Evolutionary conservation across 176 grass and related monocot genomes (phyloP).

Genomic region (Oryza glumipatula): DNA sequence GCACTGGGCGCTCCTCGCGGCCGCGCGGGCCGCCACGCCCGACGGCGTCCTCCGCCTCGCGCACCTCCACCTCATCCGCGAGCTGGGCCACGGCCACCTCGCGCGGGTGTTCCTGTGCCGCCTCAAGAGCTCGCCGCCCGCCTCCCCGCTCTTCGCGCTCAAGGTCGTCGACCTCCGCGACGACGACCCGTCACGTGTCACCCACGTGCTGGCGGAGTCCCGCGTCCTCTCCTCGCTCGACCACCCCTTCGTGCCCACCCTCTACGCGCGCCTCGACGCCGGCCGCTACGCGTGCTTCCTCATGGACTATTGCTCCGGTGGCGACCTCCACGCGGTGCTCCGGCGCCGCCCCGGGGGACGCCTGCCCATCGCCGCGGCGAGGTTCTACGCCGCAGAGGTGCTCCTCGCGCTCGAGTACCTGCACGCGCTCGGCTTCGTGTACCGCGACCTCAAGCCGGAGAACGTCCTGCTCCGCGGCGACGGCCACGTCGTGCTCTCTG

Average conservation of each 20-base stretch:
- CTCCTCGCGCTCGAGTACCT: slow-evolving; percentile 93
- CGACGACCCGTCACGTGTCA: slow-evolving; percentile 48
- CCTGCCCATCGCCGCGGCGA: slow-evolving; percentile 62
- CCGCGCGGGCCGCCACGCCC: slow-evolving; percentile 46
- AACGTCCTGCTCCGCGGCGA: slow-evolving; percentile 81
- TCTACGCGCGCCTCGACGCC: slow-evolving; percentile 86
- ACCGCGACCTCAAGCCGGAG: slow-evolving; percentile 97
- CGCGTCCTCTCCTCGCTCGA: slow-evolving; percentile 77
- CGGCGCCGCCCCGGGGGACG: slow-evolving; percentile 59
- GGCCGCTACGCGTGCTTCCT: slow-evolving; percentile 87
- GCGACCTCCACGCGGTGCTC: slow-evolving; percentile 79
- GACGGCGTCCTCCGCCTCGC: slow-evolving; percentile 77
- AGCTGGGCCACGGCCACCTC: slow-evolving; percentile 84
- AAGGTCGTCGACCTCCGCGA: slow-evolving; percentile 85
- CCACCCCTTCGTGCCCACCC: slow-evolving; percentile 87
- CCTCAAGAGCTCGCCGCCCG: slow-evolving; percentile 54
- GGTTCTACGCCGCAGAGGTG: slow-evolving; percentile 88
- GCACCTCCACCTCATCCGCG: slow-evolving; percentile 76
- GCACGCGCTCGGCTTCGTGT: slow-evolving; percentile 87
- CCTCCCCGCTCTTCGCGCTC: slow-evolving; percentile 70
- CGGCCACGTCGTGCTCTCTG: slow-evolving; percentile 88
- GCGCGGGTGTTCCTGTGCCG: slow-evolving; percentile 89
- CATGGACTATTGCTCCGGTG: slow-evolving; percentile 86
- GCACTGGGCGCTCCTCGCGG: slow-evolving; percentile 67
- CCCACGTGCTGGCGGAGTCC: slow-evolving; percentile 79